These are phyloP conservation scores for Aspergillus hortae DNA, from an alignment of 2,329 filamentous ascomycete genomes.

Conservation along the genomic window DNA sequence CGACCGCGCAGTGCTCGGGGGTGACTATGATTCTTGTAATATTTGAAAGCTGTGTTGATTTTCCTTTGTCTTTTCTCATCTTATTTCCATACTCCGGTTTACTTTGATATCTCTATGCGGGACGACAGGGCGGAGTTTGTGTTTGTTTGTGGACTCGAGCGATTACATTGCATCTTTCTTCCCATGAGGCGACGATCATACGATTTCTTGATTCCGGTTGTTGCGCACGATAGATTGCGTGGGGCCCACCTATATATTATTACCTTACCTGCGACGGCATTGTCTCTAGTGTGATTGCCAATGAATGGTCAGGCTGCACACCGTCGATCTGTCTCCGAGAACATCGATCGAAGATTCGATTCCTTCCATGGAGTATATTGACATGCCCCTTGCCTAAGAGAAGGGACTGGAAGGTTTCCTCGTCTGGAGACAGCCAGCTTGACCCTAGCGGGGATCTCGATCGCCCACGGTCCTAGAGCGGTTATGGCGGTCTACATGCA, in stretches of 20 bases:
- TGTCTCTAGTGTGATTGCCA: neutral
- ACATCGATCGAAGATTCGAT: neutral
- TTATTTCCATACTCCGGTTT: neutral
- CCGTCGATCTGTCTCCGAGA: neutral
- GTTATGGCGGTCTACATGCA: no score
- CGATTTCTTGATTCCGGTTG: slow-evolving; percentile 5
- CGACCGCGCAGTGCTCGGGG: slow-evolving; percentile 29
- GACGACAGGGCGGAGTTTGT: slow-evolving; percentile 11
- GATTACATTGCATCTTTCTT: neutral
- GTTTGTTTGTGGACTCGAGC: neutral
- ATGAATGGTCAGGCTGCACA: neutral
- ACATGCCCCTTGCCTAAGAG: no score
- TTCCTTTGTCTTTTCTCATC: slow-evolving; percentile 1
- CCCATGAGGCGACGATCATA: slow-evolving; percentile 16
- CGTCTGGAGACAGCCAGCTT: no score
- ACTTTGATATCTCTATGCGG: slow-evolving; percentile 9
- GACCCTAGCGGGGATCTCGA: no score
- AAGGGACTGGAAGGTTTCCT: no score
- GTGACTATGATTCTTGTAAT: slow-evolving; percentile 10
- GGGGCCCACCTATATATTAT: slow-evolving; percentile 8
- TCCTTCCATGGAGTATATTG: no score
- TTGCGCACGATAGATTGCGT: slow-evolving; percentile 12
- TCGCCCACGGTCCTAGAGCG: no score
- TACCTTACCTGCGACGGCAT: neutral
- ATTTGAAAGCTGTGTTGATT: neutral